phyloP scores from a whole-genome alignment of 176 grass and related monocot genomes.

The Lolium rigidum region DNA sequence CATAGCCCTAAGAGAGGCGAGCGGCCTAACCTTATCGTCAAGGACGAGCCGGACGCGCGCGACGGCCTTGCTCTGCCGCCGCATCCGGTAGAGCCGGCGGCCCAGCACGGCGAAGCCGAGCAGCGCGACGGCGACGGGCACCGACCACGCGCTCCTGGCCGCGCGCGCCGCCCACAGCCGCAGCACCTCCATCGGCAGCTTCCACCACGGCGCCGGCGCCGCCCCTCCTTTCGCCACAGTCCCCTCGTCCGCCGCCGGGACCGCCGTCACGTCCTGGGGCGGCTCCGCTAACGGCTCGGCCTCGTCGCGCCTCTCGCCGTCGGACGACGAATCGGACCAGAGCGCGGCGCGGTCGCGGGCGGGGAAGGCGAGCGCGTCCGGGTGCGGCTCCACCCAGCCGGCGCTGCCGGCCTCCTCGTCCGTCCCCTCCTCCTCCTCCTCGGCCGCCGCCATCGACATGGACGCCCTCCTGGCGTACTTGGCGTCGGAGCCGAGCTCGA shows the following conservation, averaged over 20 bases:
- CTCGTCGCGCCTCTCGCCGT: slow-evolving; percentile 60
- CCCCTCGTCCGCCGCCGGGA: slow-evolving; percentile 26
- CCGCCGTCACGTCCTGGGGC: neutral
- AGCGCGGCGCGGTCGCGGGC: slow-evolving; percentile 51
- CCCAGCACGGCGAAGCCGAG: slow-evolving; percentile 76
- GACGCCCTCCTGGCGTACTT: slow-evolving; percentile 55
- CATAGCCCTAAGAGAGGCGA: slow-evolving; percentile 11
- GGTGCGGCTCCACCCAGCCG: slow-evolving; percentile 83
- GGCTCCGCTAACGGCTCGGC: slow-evolving; percentile 38
- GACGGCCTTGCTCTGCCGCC: slow-evolving; percentile 63
- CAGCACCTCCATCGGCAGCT: slow-evolving; percentile 68
- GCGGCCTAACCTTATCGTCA: slow-evolving; percentile 75
- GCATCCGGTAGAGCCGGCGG: slow-evolving; percentile 68
- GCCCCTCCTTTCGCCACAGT: slow-evolving; percentile 43
- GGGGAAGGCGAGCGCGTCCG: slow-evolving; percentile 62
- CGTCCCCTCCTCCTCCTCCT: slow-evolving; percentile 41
- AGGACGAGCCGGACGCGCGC: slow-evolving; percentile 67
- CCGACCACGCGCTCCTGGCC: slow-evolving; percentile 71
- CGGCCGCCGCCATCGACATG: neutral
- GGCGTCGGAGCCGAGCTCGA: slow-evolving; percentile 65
- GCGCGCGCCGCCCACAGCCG: slow-evolving; percentile 62
- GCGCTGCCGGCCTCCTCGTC: slow-evolving; percentile 45
- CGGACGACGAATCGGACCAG: slow-evolving; percentile 71
- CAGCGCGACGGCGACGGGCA: slow-evolving; percentile 74
- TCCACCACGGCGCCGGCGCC: slow-evolving; percentile 70